These are phyloP conservation scores for Fusarium gaditjirri DNA, from an alignment of 2,329 filamentous ascomycete genomes.

Conservation along the genomic window DNA sequence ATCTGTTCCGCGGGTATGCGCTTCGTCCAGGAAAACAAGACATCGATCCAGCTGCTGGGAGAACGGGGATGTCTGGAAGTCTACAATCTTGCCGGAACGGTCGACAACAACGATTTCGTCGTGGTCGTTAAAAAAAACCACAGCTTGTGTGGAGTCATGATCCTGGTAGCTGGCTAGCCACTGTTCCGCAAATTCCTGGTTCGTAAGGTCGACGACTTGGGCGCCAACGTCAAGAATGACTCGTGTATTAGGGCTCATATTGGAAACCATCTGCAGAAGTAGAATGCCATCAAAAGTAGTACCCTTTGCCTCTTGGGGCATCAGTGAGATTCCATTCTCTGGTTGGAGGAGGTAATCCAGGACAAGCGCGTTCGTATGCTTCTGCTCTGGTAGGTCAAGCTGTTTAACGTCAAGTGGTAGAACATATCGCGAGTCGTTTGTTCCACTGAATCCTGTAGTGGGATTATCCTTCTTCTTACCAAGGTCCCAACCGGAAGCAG, in stretches of 20 bases:
- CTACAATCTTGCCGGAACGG: slow-evolving; percentile 56
- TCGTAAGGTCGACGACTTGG: slow-evolving; percentile 72
- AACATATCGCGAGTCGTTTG: slow-evolving; percentile 69
- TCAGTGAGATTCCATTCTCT: slow-evolving; percentile 56
- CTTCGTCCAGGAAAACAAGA: slow-evolving; percentile 75
- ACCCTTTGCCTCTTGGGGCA: not conserved
- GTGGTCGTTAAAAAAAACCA: slow-evolving; percentile 67
- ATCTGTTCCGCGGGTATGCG: slow-evolving; percentile 77
- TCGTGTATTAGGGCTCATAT: slow-evolving; percentile 53
- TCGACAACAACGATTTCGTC: slow-evolving; percentile 67
- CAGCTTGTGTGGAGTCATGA: slow-evolving; percentile 39
- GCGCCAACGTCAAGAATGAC: slow-evolving; percentile 77
- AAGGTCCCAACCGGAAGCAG: slow-evolving; percentile 75
- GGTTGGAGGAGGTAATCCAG: slow-evolving; percentile 65
- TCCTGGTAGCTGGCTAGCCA: slow-evolving; percentile 58
- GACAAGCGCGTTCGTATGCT: slow-evolving; percentile 75
- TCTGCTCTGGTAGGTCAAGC: slow-evolving; percentile 62
- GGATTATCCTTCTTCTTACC: slow-evolving; percentile 57
- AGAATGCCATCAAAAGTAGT: slow-evolving; percentile 44
- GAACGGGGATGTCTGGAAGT: slow-evolving; percentile 69
- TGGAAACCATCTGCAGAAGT: slow-evolving; percentile 57
- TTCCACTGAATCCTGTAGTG: slow-evolving; percentile 76
- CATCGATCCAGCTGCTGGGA: slow-evolving; percentile 65
- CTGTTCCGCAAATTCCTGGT: slow-evolving; percentile 60
- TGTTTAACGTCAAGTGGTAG: slow-evolving; percentile 68